These are phyloP conservation scores for Plasmodium gonderi DNA, from an alignment of 169 alveolate species.

Conservation along the genomic window DNA sequence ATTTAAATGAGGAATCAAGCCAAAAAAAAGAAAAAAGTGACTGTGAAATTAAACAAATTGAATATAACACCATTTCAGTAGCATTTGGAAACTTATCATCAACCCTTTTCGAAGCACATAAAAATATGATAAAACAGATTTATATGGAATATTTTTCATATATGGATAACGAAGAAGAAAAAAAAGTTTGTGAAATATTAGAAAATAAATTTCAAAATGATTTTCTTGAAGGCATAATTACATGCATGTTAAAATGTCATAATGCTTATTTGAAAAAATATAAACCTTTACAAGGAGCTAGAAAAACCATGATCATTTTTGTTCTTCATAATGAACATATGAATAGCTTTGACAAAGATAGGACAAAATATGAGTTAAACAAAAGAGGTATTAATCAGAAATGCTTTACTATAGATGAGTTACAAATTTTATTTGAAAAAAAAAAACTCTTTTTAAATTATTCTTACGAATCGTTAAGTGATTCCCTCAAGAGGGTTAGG, in stretches of 20 bases:
- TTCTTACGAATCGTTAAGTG: conserved; percentile 5
- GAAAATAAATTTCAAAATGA: conserved; percentile 39
- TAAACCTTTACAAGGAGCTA: neutral
- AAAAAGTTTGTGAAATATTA: conserved; percentile 7
- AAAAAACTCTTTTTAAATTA: conserved; percentile 56
- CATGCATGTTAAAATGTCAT: conserved; percentile 28
- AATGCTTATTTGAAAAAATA: neutral
- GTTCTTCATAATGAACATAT: conserved; percentile 15
- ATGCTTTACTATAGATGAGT: conserved; percentile 21
- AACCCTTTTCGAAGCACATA: conserved; percentile 44
- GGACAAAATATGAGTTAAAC: conserved; percentile 9
- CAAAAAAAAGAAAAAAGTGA: neutral
- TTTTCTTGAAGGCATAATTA: conserved; percentile 32
- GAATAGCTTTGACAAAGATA: conserved; percentile 29
- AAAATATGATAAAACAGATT: conserved; percentile 31
- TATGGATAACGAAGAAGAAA: neutral
- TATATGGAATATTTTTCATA: conserved; percentile 49
- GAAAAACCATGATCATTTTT: neutral
- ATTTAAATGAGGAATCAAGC: neutral
- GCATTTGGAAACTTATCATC: conserved; percentile 60
- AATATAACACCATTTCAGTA: conserved; percentile 68
- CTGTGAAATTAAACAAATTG: conserved; percentile 41
- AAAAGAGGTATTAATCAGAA: conserved; percentile 8
- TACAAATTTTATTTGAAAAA: conserved; percentile 31
- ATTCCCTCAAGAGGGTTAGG: conserved; percentile 9